Base-by-base conservation (phyloP, 306 rosid genomes). In the Cucumis cinereus region DNA sequence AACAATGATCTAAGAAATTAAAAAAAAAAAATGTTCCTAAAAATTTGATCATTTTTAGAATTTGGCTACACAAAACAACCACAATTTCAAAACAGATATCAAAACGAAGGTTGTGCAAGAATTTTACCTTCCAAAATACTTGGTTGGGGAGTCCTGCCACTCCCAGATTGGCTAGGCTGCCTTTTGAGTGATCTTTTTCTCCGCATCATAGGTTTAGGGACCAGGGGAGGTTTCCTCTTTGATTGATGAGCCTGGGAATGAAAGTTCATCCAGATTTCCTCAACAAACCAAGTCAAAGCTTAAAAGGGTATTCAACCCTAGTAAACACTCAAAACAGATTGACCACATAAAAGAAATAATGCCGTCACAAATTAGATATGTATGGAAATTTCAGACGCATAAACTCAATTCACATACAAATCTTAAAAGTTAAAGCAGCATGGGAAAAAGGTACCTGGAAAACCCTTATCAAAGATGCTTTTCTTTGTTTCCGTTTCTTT, bases 181-280 rank as follows among this genome's bases (percentile, higher is more conserved):
- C 90, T 79, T 81, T 89, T 90, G 45, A 89, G 73, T 61, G 97
- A 83, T 79, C 97, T 83, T 84, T 76, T 91, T 83, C 85, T 91
- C 59, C 91, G 86, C 35, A 79, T 56, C 30, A 77, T 75, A 67
- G 84, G 86, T 79, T 79, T 89, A n/a, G 85, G 86, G 64, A 88
- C 71, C 63, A 80, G 57, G 41, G 85, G 80, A 68, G 82, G 73
- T 83, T 75, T 88, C 88, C 73, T 88, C 87, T 84, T 85, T 6
- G 80, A 22, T 57, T 81, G 88, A 77, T 87, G 70, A 74, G 74
- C 85, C 97, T 93, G 86, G 83, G 6, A 23, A 74, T 40, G 23
- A n/a, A 9, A 73, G 74, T 79, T 43, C 60, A 75, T 72, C 74
- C 81, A 63, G 19, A 23, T 33, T 10, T 14, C 30, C 47, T 36